Conservation (phyloP, 352 stramenopile genomes). For the Phytopythium mirpurense region DNA sequence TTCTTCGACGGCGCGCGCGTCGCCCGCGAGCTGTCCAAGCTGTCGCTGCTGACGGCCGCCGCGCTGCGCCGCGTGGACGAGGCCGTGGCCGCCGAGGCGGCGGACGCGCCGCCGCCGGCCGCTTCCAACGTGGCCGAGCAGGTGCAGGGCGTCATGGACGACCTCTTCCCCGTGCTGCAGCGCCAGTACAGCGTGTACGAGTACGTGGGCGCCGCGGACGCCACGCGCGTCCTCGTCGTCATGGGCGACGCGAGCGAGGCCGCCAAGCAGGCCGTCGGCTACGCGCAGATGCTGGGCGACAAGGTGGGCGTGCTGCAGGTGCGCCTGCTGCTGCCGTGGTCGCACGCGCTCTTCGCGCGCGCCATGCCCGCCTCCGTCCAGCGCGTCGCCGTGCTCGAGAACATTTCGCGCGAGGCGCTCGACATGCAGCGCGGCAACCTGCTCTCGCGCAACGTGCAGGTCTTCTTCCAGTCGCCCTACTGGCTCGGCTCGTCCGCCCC, state of each 20-base stretch:
- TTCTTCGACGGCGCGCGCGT: conserved; percentile 79
- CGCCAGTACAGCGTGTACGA: conserved; percentile 81
- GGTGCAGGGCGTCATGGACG: conserved; percentile 69
- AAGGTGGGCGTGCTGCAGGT: conserved; percentile 81
- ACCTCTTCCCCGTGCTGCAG: conserved; percentile 66
- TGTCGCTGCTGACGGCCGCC: conserved; percentile 43
- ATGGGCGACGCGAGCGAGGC: conserved; percentile 54
- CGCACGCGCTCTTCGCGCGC: conserved; percentile 55
- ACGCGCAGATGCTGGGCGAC: conserved; percentile 65
- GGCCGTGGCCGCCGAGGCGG: not conserved
- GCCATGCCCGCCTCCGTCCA: conserved; percentile 47
- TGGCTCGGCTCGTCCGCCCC: conserved; percentile 22
- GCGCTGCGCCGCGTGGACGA: conserved; percentile 50
- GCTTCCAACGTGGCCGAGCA: conserved; percentile 41
- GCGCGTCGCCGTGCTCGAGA: conserved; percentile 72
- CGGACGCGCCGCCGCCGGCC: not conserved
- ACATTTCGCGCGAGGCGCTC: conserved; percentile 52
- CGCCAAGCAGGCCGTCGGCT: conserved; percentile 54
- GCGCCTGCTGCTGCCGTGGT: conserved; percentile 68
- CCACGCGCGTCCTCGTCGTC: conserved; percentile 67
- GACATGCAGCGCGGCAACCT: conserved; percentile 53
- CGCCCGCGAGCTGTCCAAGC: conserved; percentile 50
- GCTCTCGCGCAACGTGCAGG: conserved; percentile 65
- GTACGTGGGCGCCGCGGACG: conserved; percentile 60
- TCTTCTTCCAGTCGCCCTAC: conserved; percentile 60